Conservation (phyloP, 768 basidiomycete genomes). For the Kwoniella heveanensis region DNA sequence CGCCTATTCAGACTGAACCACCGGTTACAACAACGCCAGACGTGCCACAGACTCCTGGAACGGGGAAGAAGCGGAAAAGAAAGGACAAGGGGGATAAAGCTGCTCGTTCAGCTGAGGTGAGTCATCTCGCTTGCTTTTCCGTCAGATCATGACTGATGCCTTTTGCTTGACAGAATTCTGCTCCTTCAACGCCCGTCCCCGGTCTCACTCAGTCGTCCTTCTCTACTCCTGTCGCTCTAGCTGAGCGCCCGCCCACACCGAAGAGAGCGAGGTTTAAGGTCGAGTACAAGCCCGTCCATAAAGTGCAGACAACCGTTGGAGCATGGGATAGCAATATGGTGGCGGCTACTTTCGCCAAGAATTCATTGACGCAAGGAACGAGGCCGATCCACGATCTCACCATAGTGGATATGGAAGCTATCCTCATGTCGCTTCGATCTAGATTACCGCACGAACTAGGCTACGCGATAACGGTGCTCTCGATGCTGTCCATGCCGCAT, state of each 20-base stretch:
- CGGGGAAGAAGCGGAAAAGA: constrained; percentile 37
- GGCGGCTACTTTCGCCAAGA: constrained; percentile 64
- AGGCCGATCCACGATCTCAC: constrained; percentile 84
- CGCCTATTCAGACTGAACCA: constrained; percentile 14
- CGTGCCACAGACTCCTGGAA: constrained; percentile 8
- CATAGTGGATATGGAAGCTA: constrained; percentile 82
- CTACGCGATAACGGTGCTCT: constrained; percentile 84
- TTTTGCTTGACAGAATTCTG: constrained; percentile 6
- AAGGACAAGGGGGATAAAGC: constrained; percentile 19
- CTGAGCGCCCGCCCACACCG: constrained; percentile 33
- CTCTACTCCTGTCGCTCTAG: constrained; percentile 1
- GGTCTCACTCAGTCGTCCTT: constrained; percentile 2
- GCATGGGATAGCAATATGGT: constrained; percentile 75
- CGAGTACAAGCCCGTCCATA: constrained; percentile 79
- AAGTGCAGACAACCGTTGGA: constrained; percentile 73
- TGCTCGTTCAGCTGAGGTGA: constrained; percentile 10
- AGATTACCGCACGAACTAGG: constrained; percentile 79
- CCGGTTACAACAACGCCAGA: constrained; percentile 1
- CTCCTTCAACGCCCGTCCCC: constrained; percentile 22
- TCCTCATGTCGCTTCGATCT: constrained; percentile 89
- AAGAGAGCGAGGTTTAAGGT: constrained; percentile 70
- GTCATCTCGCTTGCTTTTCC: too few relatives aligned
- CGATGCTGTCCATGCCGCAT: constrained; percentile 60
- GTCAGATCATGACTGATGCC: too few relatives aligned
- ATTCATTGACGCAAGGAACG: constrained; percentile 63